Evolutionary conservation across 345 rosid species (phyloP).

Genomic region (Euphorbia tirucalli): DNA sequence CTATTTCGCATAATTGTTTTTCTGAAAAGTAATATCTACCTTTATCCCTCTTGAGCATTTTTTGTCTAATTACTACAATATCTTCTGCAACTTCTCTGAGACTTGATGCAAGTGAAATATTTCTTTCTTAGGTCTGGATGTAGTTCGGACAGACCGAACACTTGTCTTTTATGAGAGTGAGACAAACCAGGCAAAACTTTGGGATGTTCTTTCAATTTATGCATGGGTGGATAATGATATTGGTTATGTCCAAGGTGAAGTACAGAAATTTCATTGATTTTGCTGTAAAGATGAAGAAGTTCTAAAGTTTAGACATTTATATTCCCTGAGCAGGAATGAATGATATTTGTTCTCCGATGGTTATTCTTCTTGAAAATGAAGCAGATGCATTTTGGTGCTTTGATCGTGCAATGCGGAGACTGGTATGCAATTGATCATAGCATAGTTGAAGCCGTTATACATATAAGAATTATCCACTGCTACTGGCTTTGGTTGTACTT

Average conservation of each 20-base stretch:
- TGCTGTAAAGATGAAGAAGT: conserved; percentile 5
- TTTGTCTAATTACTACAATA: not conserved
- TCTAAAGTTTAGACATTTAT: conserved; percentile 9
- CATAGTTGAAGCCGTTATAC: not conserved
- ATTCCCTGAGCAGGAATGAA: conserved; percentile 71
- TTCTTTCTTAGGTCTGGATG: conserved; percentile 76
- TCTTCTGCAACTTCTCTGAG: conserved; percentile 1
- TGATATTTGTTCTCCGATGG: conserved; percentile 93
- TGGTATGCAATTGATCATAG: conserved; percentile 44
- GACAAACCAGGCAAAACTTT: conserved; percentile 70
- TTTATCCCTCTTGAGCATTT: not conserved
- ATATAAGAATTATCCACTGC: not conserved
- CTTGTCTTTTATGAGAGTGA: conserved; percentile 74
- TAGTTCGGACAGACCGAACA: conserved; percentile 80
- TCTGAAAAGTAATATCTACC: not conserved
- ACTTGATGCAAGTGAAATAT: conserved; percentile 19
- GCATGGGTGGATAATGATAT: conserved; percentile 87
- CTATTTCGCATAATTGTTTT: conserved; percentile 7
- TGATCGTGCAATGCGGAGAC: conserved; percentile 83
- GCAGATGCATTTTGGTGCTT: conserved; percentile 98
- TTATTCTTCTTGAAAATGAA: conserved; percentile 84
- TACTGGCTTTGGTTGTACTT: not conserved
- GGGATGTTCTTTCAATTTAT: conserved; percentile 85
- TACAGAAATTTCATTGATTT: conserved; percentile 1
- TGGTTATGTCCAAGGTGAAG: conserved; percentile 84